phyloP scores from a whole-genome alignment of 495 filamentous ascomycete species.

The Trichocladium uniseriatum region DNA sequence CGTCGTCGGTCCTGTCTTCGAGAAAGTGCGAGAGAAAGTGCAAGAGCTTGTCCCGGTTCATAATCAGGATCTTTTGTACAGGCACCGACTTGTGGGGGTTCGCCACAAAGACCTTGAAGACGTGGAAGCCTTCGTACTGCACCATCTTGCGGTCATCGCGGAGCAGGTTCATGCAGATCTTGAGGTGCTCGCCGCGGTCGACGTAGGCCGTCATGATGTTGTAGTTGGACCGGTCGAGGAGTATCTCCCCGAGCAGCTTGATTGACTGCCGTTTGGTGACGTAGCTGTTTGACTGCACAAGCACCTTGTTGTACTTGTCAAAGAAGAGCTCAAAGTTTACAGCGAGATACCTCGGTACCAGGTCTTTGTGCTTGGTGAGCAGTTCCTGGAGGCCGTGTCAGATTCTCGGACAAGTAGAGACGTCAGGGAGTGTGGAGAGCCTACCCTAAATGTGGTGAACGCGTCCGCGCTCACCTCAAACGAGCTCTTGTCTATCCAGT shows the following conservation, averaged over 20 bases:
- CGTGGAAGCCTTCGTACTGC: slow-evolving; percentile 97
- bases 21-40: slow-evolving; percentile 84
- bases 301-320: slow-evolving; percentile 72
- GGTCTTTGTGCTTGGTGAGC: slow-evolving; percentile 82
- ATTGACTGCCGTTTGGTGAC: slow-evolving; percentile 98
- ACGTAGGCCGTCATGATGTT: slow-evolving; percentile 97
- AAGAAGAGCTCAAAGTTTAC: slow-evolving; percentile 92
- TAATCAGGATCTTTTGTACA: slow-evolving; percentile 89
- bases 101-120: slow-evolving; percentile 99
- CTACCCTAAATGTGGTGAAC: slow-evolving; percentile 90
- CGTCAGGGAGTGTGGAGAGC: slow-evolving; percentile 17
- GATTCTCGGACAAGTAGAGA: too few species aligned
- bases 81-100: slow-evolving; percentile 93
- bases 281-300: slow-evolving; percentile 87
- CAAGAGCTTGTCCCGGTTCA: slow-evolving; percentile 85
- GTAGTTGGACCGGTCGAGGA: slow-evolving; percentile 93
- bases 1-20: slow-evolving; percentile 92
- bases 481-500: slow-evolving; percentile 87
- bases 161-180: slow-evolving; percentile 94
- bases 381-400: slow-evolving; percentile 55
- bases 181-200: slow-evolving; percentile 87
- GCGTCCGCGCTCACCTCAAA: slow-evolving; percentile 98
- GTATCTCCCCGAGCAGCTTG: slow-evolving; percentile 88
- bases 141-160: slow-evolving; percentile 96
- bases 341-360: slow-evolving; percentile 76